phyloP scores from a whole-genome alignment of 2,329 filamentous ascomycete genomes.

The Colletotrichum liriopes region DNA sequence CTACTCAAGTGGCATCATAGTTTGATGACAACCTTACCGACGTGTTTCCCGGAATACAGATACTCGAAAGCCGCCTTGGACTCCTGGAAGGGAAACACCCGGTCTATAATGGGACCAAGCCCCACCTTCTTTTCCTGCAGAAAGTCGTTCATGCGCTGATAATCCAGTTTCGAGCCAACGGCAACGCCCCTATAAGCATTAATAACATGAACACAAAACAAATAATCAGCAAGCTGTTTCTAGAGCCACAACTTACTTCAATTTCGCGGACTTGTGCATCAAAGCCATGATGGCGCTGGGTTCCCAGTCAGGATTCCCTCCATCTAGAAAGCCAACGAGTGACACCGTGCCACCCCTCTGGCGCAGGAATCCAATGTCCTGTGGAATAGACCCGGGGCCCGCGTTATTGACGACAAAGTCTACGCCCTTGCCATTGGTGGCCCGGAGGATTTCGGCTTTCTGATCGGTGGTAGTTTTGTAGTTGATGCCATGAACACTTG shows the following conservation, averaged over 20 bases:
- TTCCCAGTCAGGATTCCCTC: not conserved
- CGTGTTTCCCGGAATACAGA: constrained; percentile 24
- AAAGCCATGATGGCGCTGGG: constrained; percentile 25
- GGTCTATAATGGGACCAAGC: constrained; percentile 18
- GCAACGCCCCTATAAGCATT: constrained; percentile 16
- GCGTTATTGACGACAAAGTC: constrained; percentile 49
- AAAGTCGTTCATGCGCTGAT: constrained; percentile 12
- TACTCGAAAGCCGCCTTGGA: constrained; percentile 25
- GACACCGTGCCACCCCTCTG: constrained; percentile 14
- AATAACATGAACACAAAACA: not conserved
- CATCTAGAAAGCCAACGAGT: constrained; percentile 28
- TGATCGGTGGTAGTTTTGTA: constrained; percentile 45
- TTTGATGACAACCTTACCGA: constrained; percentile 33
- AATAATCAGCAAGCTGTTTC: not conserved
- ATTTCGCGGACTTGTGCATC: constrained; percentile 25
- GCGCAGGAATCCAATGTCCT: constrained; percentile 41
- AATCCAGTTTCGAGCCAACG: constrained; percentile 25
- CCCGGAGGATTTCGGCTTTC: constrained; percentile 40
- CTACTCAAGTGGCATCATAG: not conserved
- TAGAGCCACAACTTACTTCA: constrained; percentile 7
- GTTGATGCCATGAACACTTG: constrained; percentile 45
- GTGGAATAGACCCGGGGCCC: constrained; percentile 44
- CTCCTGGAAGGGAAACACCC: constrained; percentile 20
- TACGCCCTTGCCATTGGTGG: constrained; percentile 48
- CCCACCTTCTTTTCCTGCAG: constrained; percentile 21